Evolutionary conservation across 805 yeast genomes (phyloP).

Genomic region (Wickerhamiella sorbophila): DNA sequence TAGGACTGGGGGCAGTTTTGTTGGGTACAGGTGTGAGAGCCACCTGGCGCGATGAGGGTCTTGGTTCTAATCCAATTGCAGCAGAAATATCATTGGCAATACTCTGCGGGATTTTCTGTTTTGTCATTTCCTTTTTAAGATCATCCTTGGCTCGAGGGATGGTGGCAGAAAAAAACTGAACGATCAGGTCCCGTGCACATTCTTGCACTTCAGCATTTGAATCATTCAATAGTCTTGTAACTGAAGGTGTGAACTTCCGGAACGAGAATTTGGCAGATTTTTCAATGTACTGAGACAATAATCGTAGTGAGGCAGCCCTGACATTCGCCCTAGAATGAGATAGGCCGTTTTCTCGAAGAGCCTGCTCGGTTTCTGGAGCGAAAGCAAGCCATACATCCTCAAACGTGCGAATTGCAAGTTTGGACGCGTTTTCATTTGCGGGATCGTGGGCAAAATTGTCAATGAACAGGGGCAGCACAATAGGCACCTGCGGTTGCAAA

Average conservation of each 20-base stretch:
- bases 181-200: constrained; percentile 23
- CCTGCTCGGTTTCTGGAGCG: constrained; percentile 24
- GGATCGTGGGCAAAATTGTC: constrained; percentile 11
- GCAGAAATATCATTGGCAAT: not conserved
- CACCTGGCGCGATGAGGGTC: not conserved
- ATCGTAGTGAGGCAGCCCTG: constrained; percentile 17
- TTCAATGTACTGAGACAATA: constrained; percentile 18
- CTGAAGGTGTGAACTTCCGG: constrained; percentile 23
- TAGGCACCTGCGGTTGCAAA: constrained; percentile 22
- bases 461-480: constrained; percentile 25
- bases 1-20: too few species aligned
- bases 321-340: constrained; percentile 15
- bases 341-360: constrained; percentile 23
- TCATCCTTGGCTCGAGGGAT: constrained; percentile 32
- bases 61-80: not conserved
- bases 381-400: constrained; percentile 28
- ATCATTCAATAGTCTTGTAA: constrained; percentile 23
- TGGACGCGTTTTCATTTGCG: not conserved
- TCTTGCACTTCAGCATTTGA: constrained; percentile 14
- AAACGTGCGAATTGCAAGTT: constrained; percentile 16
- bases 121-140: constrained; percentile 30
- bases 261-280: constrained; percentile 20
- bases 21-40: not conserved
- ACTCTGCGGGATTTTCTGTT: constrained; percentile 14
- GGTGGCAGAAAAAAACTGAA: constrained; percentile 28